phyloP scores from a whole-genome alignment of 2,329 filamentous ascomycete genomes.

The Botryosphaeria dothidea region DNA sequence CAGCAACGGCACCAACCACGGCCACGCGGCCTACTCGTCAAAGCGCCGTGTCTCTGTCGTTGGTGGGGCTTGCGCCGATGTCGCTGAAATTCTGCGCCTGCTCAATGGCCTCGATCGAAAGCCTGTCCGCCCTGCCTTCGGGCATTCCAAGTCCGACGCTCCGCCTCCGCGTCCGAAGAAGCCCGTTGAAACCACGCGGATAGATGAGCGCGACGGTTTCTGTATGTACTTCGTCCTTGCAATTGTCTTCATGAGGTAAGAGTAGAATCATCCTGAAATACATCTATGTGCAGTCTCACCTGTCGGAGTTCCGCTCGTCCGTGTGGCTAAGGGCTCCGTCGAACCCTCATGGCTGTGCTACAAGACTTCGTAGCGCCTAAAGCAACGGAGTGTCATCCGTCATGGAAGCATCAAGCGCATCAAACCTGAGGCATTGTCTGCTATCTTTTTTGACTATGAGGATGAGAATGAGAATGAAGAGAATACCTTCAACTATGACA shows the following conservation, averaged over 20 bases:
- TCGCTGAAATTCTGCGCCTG: constrained; percentile 67
- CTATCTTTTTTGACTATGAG: constrained; percentile 53
- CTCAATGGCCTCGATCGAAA: constrained; percentile 64
- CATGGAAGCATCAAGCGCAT: constrained; percentile 66
- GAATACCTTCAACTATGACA: constrained; percentile 61
- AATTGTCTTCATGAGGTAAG: neutral
- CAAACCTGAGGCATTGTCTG: constrained; percentile 59
- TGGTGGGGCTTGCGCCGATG: constrained; percentile 72
- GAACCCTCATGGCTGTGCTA: constrained; percentile 63
- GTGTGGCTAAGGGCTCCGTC: constrained; percentile 57
- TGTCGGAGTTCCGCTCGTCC: constrained; percentile 73
- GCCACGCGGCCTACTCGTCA: neutral
- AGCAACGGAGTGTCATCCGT: constrained; percentile 63
- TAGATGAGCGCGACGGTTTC: constrained; percentile 81
- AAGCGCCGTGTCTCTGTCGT: constrained; percentile 58
- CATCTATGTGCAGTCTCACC: constrained; percentile 61
- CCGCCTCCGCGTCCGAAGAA: constrained; percentile 44
- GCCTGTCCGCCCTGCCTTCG: constrained; percentile 42
- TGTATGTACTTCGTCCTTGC: constrained; percentile 54
- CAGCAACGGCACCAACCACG: neutral
- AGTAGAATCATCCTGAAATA: neutral
- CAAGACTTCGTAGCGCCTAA: constrained; percentile 66
- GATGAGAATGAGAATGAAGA: constrained; percentile 33
- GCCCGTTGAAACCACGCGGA: constrained; percentile 68
- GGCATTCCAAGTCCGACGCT: constrained; percentile 38